phyloP scores from a whole-genome alignment of 352 stramenopile species.

The Globisporangium cylindrosporum region DNA sequence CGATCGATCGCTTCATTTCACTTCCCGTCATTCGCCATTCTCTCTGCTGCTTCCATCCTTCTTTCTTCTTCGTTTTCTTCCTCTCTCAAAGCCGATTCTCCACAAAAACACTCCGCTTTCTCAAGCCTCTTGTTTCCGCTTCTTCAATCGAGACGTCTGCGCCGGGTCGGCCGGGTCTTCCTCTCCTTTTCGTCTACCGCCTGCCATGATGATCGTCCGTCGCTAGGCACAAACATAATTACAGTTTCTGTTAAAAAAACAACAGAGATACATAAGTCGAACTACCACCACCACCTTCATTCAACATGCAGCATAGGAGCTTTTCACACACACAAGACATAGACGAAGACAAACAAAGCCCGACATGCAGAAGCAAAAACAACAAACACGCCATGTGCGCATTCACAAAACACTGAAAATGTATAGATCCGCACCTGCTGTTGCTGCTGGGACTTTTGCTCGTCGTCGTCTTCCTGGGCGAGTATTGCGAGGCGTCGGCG shows the following conservation, averaged over 20 bases:
- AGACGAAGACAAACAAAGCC: constrained; percentile 12
- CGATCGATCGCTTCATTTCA: neutral
- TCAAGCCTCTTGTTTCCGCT: constrained; percentile 75
- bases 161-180: constrained; percentile 39
- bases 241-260: constrained; percentile 91
- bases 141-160: constrained; percentile 54
- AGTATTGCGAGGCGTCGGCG: constrained; percentile 77
- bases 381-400: constrained; percentile 14
- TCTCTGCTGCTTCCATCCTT: constrained; percentile 18
- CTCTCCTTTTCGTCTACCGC: constrained; percentile 68
- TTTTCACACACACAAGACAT: constrained; percentile 18
- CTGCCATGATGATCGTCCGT: constrained; percentile 52
- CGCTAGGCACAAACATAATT: constrained; percentile 90
- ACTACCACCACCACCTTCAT: constrained; percentile 38
- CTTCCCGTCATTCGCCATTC: constrained; percentile 8
- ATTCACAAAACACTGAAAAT: neutral
- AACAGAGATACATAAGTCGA: constrained; percentile 87
- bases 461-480: constrained; percentile 77
- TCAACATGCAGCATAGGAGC: constrained; percentile 35
- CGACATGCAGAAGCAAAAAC: constrained; percentile 26
- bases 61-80: neutral
- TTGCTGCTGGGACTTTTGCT: constrained; percentile 52
- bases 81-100: neutral
- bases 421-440: constrained; percentile 36
- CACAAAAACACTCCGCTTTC: neutral